phyloP scores from a whole-genome alignment of 768 basidiomycete genomes.

The Lepiota venenata region DNA sequence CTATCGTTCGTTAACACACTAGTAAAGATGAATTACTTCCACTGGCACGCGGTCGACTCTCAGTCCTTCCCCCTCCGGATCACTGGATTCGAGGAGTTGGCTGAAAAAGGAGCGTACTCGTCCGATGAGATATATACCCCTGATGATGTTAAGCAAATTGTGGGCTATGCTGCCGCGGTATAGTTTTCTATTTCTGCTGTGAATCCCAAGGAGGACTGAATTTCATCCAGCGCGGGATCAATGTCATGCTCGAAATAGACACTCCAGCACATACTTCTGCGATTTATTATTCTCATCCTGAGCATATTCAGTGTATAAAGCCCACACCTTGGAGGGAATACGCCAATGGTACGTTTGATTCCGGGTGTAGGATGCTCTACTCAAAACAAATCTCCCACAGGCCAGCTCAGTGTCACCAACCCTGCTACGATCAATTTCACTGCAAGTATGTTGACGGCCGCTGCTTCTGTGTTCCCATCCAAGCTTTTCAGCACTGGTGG shows the following conservation, averaged over 20 bases:
- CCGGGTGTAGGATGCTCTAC: not conserved
- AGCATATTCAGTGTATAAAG: conserved; percentile 65
- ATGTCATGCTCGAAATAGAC: conserved; percentile 77
- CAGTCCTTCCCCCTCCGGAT: conserved; percentile 75
- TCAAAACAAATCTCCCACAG: conserved; percentile 65
- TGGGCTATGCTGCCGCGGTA: conserved; percentile 64
- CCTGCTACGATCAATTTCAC: conserved; percentile 59
- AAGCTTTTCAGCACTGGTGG: conserved; percentile 76
- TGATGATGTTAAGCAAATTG: conserved; percentile 53
- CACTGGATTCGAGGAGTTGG: conserved; percentile 58
- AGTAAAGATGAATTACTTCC: conserved; percentile 57
- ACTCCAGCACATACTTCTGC: conserved; percentile 78
- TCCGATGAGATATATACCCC: conserved; percentile 45
- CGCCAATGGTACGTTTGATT: conserved; percentile 31
- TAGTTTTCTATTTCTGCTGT: conserved; percentile 33
- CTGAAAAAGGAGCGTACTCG: conserved; percentile 68
- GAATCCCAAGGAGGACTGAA: not conserved
- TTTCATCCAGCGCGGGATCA: conserved; percentile 58
- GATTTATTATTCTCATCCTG: conserved; percentile 64
- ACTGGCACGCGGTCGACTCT: conserved; percentile 82
- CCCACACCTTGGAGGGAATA: conserved; percentile 56
- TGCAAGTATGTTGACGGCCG: conserved; percentile 44
- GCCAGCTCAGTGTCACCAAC: conserved; percentile 74
- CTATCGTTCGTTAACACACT: conserved; percentile 42
- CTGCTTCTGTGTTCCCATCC: conserved; percentile 51